Conservation (phyloP, 345 rosid genomes). For the Geranium brycei region DNA sequence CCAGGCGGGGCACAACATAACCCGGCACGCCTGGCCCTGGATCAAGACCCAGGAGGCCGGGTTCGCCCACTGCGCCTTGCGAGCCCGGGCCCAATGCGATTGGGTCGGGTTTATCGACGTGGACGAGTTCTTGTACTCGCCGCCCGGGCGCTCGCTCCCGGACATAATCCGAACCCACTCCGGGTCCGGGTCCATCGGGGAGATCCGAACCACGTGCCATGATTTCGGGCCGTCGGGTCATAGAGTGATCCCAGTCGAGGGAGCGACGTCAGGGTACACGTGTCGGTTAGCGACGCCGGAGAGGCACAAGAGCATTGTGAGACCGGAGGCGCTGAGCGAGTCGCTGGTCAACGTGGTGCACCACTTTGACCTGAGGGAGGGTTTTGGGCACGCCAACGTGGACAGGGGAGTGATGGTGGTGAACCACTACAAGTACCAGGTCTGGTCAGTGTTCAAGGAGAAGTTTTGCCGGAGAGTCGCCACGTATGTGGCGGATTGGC, state of each 20-base stretch:
- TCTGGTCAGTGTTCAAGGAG: constrained; percentile 86
- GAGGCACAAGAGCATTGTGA: constrained; percentile 81
- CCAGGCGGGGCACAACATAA: constrained; percentile 24
- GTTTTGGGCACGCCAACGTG: constrained; percentile 30
- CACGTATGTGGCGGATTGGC: constrained; percentile 86
- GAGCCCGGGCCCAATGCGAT: constrained; percentile 44
- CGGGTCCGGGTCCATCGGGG: constrained; percentile 18
- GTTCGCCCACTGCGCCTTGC: constrained; percentile 66
- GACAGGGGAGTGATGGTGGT: constrained; percentile 40
- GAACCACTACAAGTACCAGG: constrained; percentile 81
- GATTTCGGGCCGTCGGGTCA: constrained; percentile 74
- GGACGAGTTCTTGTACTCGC: constrained; percentile 57
- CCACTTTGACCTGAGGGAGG: constrained; percentile 56
- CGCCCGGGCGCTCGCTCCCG: constrained; percentile 19
- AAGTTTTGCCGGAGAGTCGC: constrained; percentile 82
- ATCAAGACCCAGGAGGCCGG: constrained; percentile 81
- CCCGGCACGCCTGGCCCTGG: constrained; percentile 80
- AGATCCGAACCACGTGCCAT: constrained; percentile 48
- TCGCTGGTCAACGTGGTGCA: constrained; percentile 69
- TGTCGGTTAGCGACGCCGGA: constrained; percentile 46
- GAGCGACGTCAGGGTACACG: constrained; percentile 59
- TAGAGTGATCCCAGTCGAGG: constrained; percentile 25
- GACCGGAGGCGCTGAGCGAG: constrained; percentile 61
- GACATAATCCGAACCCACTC: constrained; percentile 29
- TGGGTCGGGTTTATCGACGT: constrained; percentile 87